These are phyloP conservation scores for Colletotrichum plurivorum DNA, from an alignment of 2,329 filamentous ascomycete species.

Conservation along the genomic window DNA sequence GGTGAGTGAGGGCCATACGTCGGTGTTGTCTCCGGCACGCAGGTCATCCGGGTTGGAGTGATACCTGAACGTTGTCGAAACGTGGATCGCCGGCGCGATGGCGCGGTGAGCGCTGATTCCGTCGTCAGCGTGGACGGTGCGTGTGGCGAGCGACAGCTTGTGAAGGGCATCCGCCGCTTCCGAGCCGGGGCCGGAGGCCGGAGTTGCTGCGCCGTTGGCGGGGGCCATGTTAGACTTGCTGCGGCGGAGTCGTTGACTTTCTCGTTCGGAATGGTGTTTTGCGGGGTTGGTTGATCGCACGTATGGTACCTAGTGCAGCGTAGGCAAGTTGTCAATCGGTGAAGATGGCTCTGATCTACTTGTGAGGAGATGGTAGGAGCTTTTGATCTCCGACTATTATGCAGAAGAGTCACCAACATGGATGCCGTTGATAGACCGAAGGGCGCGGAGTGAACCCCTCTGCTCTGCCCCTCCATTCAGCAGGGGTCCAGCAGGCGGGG, in stretches of 20 bases:
- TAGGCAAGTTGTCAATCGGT: not conserved
- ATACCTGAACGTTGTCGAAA: conserved; percentile 94
- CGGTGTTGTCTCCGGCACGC: conserved; percentile 63
- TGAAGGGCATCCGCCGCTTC: conserved; percentile 42
- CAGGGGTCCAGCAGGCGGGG: conserved; percentile 28
- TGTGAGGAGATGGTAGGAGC: not conserved
- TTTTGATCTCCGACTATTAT: not conserved
- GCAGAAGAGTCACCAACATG: conserved; percentile 2
- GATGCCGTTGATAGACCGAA: conserved; percentile 5
- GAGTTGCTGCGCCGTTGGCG: conserved; percentile 11
- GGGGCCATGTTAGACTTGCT: conserved; percentile 16
- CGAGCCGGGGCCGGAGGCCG: conserved; percentile 16
- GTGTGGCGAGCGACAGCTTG: conserved; percentile 73
- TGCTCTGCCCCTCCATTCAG: conserved; percentile 38
- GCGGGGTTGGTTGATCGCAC: no score
- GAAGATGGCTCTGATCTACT: not conserved
- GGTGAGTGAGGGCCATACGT: conserved; percentile 57
- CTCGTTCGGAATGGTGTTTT: not conserved
- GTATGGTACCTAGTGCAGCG: no score
- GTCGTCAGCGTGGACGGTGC: conserved; percentile 87
- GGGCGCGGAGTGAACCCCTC: conserved; percentile 9
- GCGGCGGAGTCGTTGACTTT: not conserved
- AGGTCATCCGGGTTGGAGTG: conserved; percentile 77
- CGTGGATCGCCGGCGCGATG: conserved; percentile 90
- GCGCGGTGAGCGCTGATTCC: conserved; percentile 80